Conservation (phyloP, 1,284 basidiomycete genomes). For the Ustilago sp. region DNA sequence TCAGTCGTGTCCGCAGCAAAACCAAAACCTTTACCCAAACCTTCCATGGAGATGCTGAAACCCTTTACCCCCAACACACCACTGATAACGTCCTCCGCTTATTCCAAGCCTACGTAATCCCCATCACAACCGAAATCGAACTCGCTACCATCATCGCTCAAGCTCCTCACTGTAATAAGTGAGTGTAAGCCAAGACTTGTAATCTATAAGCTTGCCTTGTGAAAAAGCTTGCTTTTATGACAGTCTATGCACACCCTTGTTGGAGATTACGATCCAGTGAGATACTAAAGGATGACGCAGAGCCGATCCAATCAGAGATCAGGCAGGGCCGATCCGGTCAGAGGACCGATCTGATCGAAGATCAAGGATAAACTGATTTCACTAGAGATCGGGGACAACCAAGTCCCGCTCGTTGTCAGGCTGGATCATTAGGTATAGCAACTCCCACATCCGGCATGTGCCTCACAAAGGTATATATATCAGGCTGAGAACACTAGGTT, state of each 20-base stretch:
- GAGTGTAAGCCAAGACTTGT: not conserved
- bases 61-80: not conserved
- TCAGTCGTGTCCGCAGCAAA: constrained; percentile 18
- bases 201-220: not conserved
- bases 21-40: constrained; percentile 3
- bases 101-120: constrained; percentile 46
- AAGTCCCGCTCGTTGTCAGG: too few relatives aligned
- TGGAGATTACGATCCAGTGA: too few relatives aligned
- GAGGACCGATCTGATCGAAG: too few relatives aligned
- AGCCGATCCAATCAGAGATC: too few relatives aligned
- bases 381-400: too few relatives aligned
- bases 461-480: too few relatives aligned
- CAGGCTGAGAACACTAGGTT: too few relatives aligned
- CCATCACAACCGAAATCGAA: constrained; percentile 32
- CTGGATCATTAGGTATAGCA: too few relatives aligned
- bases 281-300: too few relatives aligned
- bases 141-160: constrained; percentile 5
- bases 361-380: too few relatives aligned
- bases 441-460: too few relatives aligned
- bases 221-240: not conserved
- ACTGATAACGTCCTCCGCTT: constrained; percentile 10
- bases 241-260: not conserved
- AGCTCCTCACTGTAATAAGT: constrained; percentile 1
- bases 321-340: too few relatives aligned
- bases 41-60: not conserved